A percentile compares a stretch with the other conserved stretches of the same genome.
These are phyloP conservation scores for Chytridiales sp. DNA, from an alignment of 371 early-diverging fungal genomes.

Conservation along the genomic window DNA sequence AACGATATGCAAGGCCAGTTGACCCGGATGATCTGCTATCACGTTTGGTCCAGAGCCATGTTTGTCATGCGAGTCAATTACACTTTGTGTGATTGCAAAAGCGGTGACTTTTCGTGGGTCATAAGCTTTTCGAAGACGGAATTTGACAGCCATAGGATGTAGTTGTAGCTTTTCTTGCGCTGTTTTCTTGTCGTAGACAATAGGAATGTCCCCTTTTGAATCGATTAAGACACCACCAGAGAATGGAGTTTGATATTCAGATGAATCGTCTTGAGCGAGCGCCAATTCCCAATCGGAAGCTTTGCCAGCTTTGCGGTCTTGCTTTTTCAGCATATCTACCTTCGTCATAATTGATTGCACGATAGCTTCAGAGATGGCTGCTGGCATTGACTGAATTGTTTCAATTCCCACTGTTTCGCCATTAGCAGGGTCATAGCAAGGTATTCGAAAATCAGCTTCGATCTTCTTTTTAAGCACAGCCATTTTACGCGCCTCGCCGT, in stretches of 20 bases:
- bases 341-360: not conserved
- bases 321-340: not conserved
- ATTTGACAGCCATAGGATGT: not conserved
- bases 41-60: not conserved
- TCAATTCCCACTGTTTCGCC: conserved; percentile 47
- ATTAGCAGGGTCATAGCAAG: conserved; percentile 88
- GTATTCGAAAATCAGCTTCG: conserved; percentile 77
- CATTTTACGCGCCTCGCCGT: conserved; percentile 96
- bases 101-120: not conserved
- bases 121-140: conserved; percentile 13
- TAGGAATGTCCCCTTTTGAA: not conserved
- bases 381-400: conserved; percentile 10
- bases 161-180: conserved; percentile 1
- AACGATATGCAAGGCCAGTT: not conserved
- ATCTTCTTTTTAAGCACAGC: conserved; percentile 72
- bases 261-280: not conserved
- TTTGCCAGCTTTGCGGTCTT: not conserved
- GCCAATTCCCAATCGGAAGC: not conserved
- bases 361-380: conserved; percentile 5
- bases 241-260: conserved; percentile 4
- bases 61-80: not conserved
- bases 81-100: not conserved
- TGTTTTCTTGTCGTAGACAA: conserved; percentile 3
- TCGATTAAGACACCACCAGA: conserved; percentile 5
- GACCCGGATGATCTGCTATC: not conserved